Conservation (phyloP, 371 early-diverging fungal genomes). For the Mucor sp. region DNA sequence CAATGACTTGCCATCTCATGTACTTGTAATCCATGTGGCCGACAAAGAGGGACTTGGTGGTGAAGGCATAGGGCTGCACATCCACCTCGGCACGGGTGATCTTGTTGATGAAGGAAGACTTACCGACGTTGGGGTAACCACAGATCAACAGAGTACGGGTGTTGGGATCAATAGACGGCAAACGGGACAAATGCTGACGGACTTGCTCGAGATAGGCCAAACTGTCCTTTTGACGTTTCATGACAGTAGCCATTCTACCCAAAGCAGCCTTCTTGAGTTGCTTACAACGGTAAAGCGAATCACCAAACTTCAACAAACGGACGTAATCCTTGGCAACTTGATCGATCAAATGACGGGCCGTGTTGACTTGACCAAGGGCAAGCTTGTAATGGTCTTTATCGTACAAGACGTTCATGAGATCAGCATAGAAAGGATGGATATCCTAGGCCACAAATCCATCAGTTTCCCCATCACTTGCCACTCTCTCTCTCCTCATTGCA, state of each 20-base stretch:
- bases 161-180: slow-evolving; percentile 99
- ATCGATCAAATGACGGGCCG: slow-evolving; percentile 95
- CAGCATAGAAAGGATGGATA: slow-evolving; percentile 99
- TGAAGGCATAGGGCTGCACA: slow-evolving; percentile 99
- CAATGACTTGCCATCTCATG: slow-evolving; percentile 99
- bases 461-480: not conserved
- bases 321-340: slow-evolving; percentile 98
- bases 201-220: slow-evolving; percentile 99
- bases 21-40: slow-evolving; percentile 99
- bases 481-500: not conserved
- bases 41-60: slow-evolving; percentile 99
- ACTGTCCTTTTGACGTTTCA: slow-evolving; percentile 98
- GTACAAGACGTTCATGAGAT: slow-evolving; percentile 99
- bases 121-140: slow-evolving; percentile 99
- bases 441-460: slow-evolving; percentile 57
- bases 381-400: slow-evolving; percentile 99
- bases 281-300: slow-evolving; percentile 99
- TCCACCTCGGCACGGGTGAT: slow-evolving; percentile 99
- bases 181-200: slow-evolving; percentile 97
- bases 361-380: slow-evolving; percentile 99
- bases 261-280: slow-evolving; percentile 99
- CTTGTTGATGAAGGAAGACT: slow-evolving; percentile 99
- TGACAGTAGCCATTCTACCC: slow-evolving; percentile 98
- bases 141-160: slow-evolving; percentile 98
- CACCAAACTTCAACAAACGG: slow-evolving; percentile 99